Base-by-base conservation (phyloP, 257 asterid species). In the Apocynum venetum region DNA sequence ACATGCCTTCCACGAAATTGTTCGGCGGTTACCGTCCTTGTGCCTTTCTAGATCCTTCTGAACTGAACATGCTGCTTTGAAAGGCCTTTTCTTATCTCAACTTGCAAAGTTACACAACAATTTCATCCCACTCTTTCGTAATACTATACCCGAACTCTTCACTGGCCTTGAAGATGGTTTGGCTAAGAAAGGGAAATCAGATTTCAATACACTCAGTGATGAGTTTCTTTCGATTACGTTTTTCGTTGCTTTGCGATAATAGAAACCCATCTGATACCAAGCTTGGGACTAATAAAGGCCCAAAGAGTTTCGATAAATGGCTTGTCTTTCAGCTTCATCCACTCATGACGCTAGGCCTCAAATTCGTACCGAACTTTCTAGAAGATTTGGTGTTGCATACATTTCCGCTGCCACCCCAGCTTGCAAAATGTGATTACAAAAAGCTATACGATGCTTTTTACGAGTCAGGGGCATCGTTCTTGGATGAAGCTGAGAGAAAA, bases 1-100 rank as follows among this genome's bases (percentile, higher is more conserved):
- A 17, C 89, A 75, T 93, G 84, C 98, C 98, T 5, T 86, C 96
- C n/a, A 79, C 90, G 9, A 43, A 81, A 17, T 86, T 81, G 84
- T 87, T 85, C 15, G 98, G 98, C 6, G 96, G 97, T 19, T 86
- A 87, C 40, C 89, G 98, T 4, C 71, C 91, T 35, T 90, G 95
- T 72, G 97, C 98, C 0, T 93, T 72, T 69, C 82, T 90, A 1
- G 98, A 91, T 53, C 83, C 97, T 0, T 83, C 88, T 0, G 97
- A 93, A n/a, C 83, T 0, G 63, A 78, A 1, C 98, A 91, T 41
- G 79, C 86, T 0, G 7, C 55, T 3, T 80, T 90, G 25, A 93
- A 93, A 76, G 85, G 81, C 5, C 82, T 84, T 4, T 87, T 82
- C 73, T 78, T 91, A 0, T 63, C 86, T 5, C 4, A 85, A 0